A percentile compares a stretch with the other conserved stretches of the same genome.
Evolutionary conservation across 2,329 filamentous ascomycete species (phyloP).

Genomic region (Exophiala xenobiotica): DNA sequence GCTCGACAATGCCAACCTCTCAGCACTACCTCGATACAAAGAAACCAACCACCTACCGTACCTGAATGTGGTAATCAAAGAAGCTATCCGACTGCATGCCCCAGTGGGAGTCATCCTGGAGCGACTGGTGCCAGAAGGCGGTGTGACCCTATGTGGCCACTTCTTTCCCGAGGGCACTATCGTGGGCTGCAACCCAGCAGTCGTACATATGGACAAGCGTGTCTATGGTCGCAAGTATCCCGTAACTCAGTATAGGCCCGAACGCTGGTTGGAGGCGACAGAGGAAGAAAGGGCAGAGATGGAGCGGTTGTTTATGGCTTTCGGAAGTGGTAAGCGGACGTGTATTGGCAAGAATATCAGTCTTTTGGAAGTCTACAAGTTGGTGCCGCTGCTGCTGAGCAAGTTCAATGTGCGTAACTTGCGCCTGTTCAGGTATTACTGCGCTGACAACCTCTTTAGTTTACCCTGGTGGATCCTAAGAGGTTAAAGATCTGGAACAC

Average conservation of each 20-base stretch:
- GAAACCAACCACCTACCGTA: conserved; percentile 20
- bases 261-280: conserved; percentile 22
- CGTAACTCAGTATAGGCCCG: conserved; percentile 44
- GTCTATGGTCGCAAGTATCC: conserved; percentile 39
- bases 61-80: conserved; percentile 17
- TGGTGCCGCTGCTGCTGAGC: conserved; percentile 19
- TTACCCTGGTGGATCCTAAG: conserved; percentile 3
- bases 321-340: neutral
- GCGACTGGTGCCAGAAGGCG: conserved; percentile 63
- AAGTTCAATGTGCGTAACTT: conserved; percentile 7
- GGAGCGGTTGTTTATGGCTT: conserved; percentile 10
- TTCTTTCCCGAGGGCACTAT: conserved; percentile 67
- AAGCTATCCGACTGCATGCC: conserved; percentile 57
- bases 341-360: conserved; percentile 11
- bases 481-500: conserved; percentile 15
- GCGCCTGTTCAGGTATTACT: neutral
- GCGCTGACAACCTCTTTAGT: neutral
- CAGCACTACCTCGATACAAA: conserved; percentile 30
- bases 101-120: conserved; percentile 70
- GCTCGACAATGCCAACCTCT: conserved; percentile 25
- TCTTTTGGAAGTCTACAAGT: conserved; percentile 7
- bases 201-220: conserved; percentile 60
- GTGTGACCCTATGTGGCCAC: conserved; percentile 66
- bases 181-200: conserved; percentile 72
- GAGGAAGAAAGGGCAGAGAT: conserved; percentile 1